Evolutionary conservation across 345 rosid genomes (phyloP), one percentile per base, ranked within the genome.

Genomic region (Cardiospermum halicacabum): DNA sequence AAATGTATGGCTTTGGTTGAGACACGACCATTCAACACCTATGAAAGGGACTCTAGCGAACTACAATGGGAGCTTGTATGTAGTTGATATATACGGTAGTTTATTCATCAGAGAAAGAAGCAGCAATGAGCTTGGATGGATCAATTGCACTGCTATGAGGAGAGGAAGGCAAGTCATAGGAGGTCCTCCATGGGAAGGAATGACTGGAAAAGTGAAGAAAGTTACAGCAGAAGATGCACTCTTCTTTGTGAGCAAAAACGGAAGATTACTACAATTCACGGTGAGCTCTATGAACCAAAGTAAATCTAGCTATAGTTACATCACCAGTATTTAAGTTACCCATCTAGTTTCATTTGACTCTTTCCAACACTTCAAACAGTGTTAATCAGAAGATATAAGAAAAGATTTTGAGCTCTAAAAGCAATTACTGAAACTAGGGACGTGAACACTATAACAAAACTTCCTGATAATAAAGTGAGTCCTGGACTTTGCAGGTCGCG

Each of bases 101-200:
- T 37, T 87, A 71, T 69, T 87, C 50, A 75, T 82, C 19, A 82
- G 90, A 69, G 90, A 83, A 68, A 82, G 90, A 65, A 81, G 43
- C 63, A 62, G 59, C 53, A 53, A 66, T 39, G 88, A 72, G 53
- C 74, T 87, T 0, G 64, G 58, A 9, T 85, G 93, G 90, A 68
- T 81, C 56, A 87, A 87, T 55, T 85, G 90, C 72, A 81, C 88
- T 16, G 80, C 88, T 15, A 76, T 77, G 83, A 85, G 74, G 72
- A 82, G 74, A 68, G 85, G 79, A 25, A 68, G 62, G 65, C 85
- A 72, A 48, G 78, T 87, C 21, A 74, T 40, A 25, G 84, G 82
- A 58, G 93, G 93, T 28, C 80, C 86, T 26, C 86, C 93, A 15
- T 85, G 90, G 88, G 90, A 85, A 26, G 74, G 77, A 67, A 74